Conservation (phyloP, 2,329 filamentous ascomycete genomes). For the Colletotrichum tabaci region DNA sequence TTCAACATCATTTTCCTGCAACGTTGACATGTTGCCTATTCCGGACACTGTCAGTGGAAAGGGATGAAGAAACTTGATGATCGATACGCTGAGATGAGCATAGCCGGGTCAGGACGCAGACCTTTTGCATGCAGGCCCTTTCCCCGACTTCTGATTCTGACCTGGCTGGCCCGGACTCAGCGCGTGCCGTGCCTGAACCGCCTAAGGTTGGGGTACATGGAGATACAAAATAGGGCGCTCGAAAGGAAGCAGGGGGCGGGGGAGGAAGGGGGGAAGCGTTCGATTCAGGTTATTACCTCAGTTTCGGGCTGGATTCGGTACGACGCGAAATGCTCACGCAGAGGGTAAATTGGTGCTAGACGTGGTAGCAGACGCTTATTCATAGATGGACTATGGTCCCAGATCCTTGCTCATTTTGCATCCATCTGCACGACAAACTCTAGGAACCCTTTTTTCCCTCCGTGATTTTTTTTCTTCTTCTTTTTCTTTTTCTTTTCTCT, state of each 20-base stretch:
- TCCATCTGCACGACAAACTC: conserved; percentile 1
- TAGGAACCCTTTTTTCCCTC: conserved; percentile 5
- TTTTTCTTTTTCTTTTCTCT: background rate
- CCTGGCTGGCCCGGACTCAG: conserved; percentile 11
- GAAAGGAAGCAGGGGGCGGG: background rate
- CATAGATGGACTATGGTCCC: background rate
- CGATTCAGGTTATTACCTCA: conserved; percentile 13
- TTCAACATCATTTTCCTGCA: background rate
- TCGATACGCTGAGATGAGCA: conserved; percentile 13
- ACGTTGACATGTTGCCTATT: conserved; percentile 7
- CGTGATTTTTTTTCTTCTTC: background rate
- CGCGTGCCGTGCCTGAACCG: background rate
- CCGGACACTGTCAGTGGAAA: conserved; percentile 1
- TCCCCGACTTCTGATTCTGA: conserved; percentile 25
- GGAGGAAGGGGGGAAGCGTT: conserved; percentile 8
- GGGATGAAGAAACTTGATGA: background rate
- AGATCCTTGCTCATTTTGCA: conserved; percentile 3
- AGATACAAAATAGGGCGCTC: conserved; percentile 7
- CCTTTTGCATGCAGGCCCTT: conserved; percentile 21
- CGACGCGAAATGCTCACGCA: conserved; percentile 1
- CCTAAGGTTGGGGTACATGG: conserved; percentile 28
- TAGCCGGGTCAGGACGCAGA: conserved; percentile 1
- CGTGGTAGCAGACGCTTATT: conserved; percentile 18
- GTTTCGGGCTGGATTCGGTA: background rate
- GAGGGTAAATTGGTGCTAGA: conserved; percentile 8